Evolutionary conservation across 73 alveolate species (phyloP), one percentile per base, ranked within the genome.

Genomic region (Blepharisma stoltei): DNA sequence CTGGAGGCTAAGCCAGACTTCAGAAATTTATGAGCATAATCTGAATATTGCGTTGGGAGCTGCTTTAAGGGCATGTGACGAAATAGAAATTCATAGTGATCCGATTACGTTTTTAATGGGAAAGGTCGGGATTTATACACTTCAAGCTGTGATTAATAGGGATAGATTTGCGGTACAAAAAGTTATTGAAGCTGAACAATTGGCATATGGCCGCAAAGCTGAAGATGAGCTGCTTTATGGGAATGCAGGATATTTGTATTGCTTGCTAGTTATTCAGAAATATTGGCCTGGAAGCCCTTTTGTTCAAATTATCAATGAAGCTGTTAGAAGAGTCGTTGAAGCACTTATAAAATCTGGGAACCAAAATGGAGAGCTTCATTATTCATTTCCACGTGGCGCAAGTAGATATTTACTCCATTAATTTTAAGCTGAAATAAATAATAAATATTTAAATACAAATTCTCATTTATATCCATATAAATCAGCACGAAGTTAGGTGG

Each of bases 201-300:
- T 52, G 6, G 27, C 44, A 11, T 37, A 67, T 54, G 76, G 70
- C 8, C 70, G 77, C 47, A 18, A 54, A 6, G 48, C 81, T n/a
- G 87, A 89, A 52, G 89, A 86, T 67, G 99, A 96, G 82, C 55
- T 96, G 8, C 87, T 96, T 54, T 96, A 95, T 85, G 99, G 99
- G 1, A 87, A 83, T 37, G 91, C 97, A 37, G 99, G 99, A 0
- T 94, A 88, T 81, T 81, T 96, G 41, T 96, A 93, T 83, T 77
- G 89, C 47, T 86, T 95, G 48, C 89, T 94, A 47, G 49, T 81
- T 49, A 76, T 96, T 6, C 88, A 90, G 71, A 83, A 86, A 70
- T 69, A 90, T 52, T 84, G 55, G 49, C 46, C 78, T 54, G 44
- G 38, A 6, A 75, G 47, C 6, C 38, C 86, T 47, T 52, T 9